Evolutionary conservation across 768 basidiomycete genomes (phyloP), one percentile per base, ranked within the genome.

Genomic region (Amanita exitialis): DNA sequence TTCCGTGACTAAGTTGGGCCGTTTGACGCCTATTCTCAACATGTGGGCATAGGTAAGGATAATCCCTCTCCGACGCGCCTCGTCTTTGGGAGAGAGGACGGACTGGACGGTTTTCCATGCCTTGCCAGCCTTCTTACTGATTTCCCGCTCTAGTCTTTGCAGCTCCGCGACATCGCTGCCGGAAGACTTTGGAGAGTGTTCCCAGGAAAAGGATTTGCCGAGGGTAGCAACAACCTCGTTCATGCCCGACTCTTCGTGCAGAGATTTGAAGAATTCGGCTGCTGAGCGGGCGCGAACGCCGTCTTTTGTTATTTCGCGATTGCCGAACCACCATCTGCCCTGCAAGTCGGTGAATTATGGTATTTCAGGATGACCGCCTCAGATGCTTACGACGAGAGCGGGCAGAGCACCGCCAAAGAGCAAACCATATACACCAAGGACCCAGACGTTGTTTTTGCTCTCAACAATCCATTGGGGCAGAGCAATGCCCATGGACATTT

Each of bases 251-350:
- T 85, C 82, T 61, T 99, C 95, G 25, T 75, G 79, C n/a, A 97
- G 58, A 3, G 76, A 71, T 62, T 86, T 90, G 82, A 96, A 99
- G 71, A 92, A 92, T 0, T 76, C 71, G 27, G 90, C 82, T 2
- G 95, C 95, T 0, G 91, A 89, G 36, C 71, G 72, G 20, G 83
- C 80, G 53, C 90, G 72, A 51, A 96, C 76, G 37, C 92, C 91
- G 56, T 99, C 96, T 65, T 96, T 94, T 13, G 96, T 99, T 66
- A 79, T 83, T 56, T 81, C 75, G 51, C 88, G 77, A 58, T 82
- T 89, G 3, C 91, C 90, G 61, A 97, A 99, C 96, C 96, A 99
- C 96, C 96, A 98, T 30, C 83, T 79, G 12, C 91, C 87, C 83
- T 85, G 58, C 6, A 47, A 38, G 49, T 25, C 2, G 23, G 1